Evolutionary conservation across 352 stramenopile species (phyloP), one percentile per base, ranked within the genome.

Genomic region (Pythium insidiosum): DNA sequence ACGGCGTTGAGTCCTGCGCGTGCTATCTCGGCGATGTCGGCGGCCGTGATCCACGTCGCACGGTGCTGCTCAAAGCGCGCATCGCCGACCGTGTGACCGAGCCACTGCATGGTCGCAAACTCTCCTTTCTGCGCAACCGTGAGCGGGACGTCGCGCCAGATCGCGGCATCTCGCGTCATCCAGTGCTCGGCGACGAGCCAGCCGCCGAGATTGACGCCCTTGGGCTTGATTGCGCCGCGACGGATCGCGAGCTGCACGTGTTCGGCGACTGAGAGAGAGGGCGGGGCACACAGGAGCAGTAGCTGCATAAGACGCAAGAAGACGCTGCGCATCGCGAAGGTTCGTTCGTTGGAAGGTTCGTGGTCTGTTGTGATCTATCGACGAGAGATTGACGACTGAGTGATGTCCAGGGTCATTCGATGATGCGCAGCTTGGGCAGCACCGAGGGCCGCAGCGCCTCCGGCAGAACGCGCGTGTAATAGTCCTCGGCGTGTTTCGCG

Each of bases 401-500:
- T n/a, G n/a, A n/a, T n/a, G n/a, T n/a, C n/a, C n/a, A n/a, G n/a
- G n/a, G n/a, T 47, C 40, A 75, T 18, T 57, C 62, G 25, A 70
- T 43, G 43, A 76, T 58, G 36, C 44, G 56, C 31, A 76, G 56
- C 33, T 39, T 36, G 6, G 66, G 58, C 0, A 35, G 37, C 13
- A 41, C 53, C 29, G 51, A 34, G 29, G 50, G 48, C 11, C 58
- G 64, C 25, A 73, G 45, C 19, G 56, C 37, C n/a, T 45, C 13
- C 3, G 54, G 60, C 11, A 74, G 36, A 24, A 74, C 52, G 11
- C 58, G 47, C 33, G 67, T 49, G 42, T 72, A 69, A 30, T 74
- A 83, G 13, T 51, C 38, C 33, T 54, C 33, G 25, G 63, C 56
- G 47, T 87, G 69, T 11, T 70, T 60, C 29, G 67, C 46, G 44